Percentiles rank a stretch among this genome's conserved stretches.
These are phyloP conservation scores for Hortiboletus flavorubellus DNA, from an alignment of 768 basidiomycete genomes.

Conservation along the genomic window DNA sequence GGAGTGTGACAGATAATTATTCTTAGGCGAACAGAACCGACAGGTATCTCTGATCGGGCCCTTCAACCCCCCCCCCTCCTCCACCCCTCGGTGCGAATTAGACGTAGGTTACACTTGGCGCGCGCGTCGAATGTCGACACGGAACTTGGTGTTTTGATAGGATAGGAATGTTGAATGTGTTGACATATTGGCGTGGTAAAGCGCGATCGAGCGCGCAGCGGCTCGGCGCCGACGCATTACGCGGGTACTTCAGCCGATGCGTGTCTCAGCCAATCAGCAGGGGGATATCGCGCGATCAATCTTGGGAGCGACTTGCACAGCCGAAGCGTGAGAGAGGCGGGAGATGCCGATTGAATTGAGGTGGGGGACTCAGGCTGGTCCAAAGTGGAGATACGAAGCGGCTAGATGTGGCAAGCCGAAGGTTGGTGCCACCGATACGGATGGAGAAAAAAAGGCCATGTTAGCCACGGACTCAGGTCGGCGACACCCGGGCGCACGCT, in stretches of 20 bases:
- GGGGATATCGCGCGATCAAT: constrained; percentile 19
- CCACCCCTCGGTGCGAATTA: constrained; percentile 5
- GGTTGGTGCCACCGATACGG: constrained; percentile 7
- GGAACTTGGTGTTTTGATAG: background rate
- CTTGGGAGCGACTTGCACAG: constrained; percentile 23
- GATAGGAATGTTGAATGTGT: background rate
- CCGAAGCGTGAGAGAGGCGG: constrained; percentile 31
- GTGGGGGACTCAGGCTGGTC: background rate
- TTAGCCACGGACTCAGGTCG: constrained; percentile 12
- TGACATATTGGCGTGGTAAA: constrained; percentile 16
- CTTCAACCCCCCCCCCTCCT: background rate
- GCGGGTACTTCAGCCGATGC: constrained; percentile 13
- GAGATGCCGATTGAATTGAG: constrained; percentile 29
- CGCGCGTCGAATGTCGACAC: constrained; percentile 2
- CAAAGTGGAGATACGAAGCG: constrained; percentile 25
- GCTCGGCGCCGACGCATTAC: background rate
- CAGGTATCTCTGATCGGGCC: too few species aligned
- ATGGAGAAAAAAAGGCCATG: constrained; percentile 17
- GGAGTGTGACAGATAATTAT: too few species aligned
- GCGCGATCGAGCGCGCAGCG: constrained; percentile 2
- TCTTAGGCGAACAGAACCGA: too few species aligned
- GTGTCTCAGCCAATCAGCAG: constrained; percentile 11
- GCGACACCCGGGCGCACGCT: constrained; percentile 5
- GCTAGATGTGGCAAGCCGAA: constrained; percentile 7
- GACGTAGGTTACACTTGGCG: constrained; percentile 13